Percentiles rank a stretch among this genome's conserved stretches.
phyloP scores from a whole-genome alignment of 305 asterid genomes.

The Fraxinus velutina region DNA sequence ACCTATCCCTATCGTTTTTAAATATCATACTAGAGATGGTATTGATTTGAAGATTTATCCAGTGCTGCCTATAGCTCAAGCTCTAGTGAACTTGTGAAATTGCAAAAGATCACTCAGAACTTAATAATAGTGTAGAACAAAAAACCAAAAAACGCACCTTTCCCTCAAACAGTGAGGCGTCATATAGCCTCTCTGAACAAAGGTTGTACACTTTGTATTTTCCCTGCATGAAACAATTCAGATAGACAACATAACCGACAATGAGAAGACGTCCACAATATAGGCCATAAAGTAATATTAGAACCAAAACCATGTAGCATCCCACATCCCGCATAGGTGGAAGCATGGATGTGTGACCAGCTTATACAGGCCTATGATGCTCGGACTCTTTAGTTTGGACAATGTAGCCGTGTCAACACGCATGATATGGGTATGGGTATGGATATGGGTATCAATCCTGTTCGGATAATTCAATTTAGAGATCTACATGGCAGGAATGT shows the following conservation, averaged over 20 bases:
- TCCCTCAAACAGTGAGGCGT: slow-evolving; percentile 93
- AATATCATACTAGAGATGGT: slow-evolving; percentile 13
- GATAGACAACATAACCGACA: neutral
- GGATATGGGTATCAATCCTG: neutral
- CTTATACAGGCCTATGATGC: neutral
- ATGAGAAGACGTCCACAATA: slow-evolving; percentile 8
- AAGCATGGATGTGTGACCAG: neutral
- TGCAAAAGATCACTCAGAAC: slow-evolving; percentile 6
- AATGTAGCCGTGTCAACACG: neutral
- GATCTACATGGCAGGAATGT: neutral
- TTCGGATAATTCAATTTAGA: neutral
- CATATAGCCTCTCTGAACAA: slow-evolving; percentile 93
- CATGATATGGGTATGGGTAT: neutral
- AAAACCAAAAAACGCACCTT: slow-evolving; percentile 49
- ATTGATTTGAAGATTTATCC: slow-evolving; percentile 10
- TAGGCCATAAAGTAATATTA: slow-evolving; percentile 5
- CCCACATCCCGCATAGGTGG: neutral
- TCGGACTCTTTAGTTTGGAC: neutral
- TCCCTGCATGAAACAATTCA: slow-evolving; percentile 52
- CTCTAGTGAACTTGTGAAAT: slow-evolving; percentile 10
- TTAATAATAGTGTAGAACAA: slow-evolving; percentile 11
- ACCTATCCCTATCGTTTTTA: neutral
- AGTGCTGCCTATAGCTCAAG: slow-evolving; percentile 4
- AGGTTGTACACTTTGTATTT: slow-evolving; percentile 95
- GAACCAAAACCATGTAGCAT: slow-evolving; percentile 3